These are phyloP conservation scores for Lanmaoa pseudosensibilis DNA, from an alignment of 768 basidiomycete genomes.

Conservation along the genomic window DNA sequence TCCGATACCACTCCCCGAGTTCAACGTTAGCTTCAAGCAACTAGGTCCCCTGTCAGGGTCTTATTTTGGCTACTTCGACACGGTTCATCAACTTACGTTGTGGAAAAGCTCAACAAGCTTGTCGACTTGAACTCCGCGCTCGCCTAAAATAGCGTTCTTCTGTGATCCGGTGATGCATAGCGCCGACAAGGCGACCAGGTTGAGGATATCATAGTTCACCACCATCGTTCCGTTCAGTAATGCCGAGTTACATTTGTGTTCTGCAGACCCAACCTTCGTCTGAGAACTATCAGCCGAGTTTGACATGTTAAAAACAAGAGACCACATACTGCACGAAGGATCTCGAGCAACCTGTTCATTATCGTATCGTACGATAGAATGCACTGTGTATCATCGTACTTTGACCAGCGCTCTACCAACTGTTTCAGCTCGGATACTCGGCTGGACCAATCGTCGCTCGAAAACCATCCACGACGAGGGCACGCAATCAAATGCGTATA, in stretches of 20 bases:
- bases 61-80: neutral
- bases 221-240: slow-evolving; percentile 20
- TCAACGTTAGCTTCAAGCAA: slow-evolving; percentile 21
- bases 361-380: slow-evolving; percentile 13
- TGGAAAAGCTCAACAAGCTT: slow-evolving; percentile 28
- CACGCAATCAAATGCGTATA: slow-evolving; percentile 28
- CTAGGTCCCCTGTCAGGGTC: slow-evolving; percentile 12
- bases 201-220: slow-evolving; percentile 18
- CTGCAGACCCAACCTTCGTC: slow-evolving; percentile 4
- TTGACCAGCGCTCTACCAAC: slow-evolving; percentile 9
- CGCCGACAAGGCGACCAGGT: slow-evolving; percentile 19
- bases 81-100: slow-evolving; percentile 14
- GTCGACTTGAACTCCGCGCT: neutral
- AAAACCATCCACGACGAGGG: slow-evolving; percentile 10
- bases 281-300: slow-evolving; percentile 11
- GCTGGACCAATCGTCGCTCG: slow-evolving; percentile 6
- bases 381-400: slow-evolving; percentile 3
- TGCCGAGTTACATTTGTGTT: slow-evolving; percentile 27
- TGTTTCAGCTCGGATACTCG: slow-evolving; percentile 9
- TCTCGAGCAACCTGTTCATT: slow-evolving; percentile 9
- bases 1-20: slow-evolving; percentile 19
- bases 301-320: neutral
- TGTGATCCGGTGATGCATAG: slow-evolving; percentile 10
- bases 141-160: slow-evolving; percentile 4
- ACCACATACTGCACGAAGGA: slow-evolving; percentile 20